These are phyloP conservation scores for Ophiocordyceps camponoti-leonardi DNA, from an alignment of 2,329 filamentous ascomycete genomes.

Conservation along the genomic window DNA sequence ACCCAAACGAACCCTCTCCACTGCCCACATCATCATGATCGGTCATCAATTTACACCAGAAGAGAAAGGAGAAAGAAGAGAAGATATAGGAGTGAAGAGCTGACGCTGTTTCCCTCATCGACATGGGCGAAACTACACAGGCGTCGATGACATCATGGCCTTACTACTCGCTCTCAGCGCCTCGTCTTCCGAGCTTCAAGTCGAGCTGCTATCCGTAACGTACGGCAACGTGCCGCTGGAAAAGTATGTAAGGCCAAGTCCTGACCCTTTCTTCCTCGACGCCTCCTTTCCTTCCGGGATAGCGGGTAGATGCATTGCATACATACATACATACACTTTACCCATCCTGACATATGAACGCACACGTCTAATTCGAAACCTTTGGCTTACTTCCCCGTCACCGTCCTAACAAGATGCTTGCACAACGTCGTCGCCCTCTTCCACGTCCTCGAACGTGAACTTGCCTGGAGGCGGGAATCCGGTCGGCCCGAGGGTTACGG, in stretches of 20 bases:
- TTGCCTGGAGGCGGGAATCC: conserved; percentile 59
- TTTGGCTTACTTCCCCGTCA: neutral
- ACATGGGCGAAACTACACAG: conserved; percentile 14
- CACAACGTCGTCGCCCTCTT: conserved; percentile 83
- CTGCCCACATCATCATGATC: too few species aligned
- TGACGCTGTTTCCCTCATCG: neutral
- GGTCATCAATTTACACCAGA: too few species aligned
- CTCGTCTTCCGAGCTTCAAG: conserved; percentile 66
- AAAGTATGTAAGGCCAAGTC: conserved; percentile 37
- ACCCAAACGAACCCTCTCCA: neutral
- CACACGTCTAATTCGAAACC: too few species aligned
- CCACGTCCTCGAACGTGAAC: conserved; percentile 78
- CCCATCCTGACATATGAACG: neutral
- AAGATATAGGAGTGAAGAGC: neutral
- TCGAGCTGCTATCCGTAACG: conserved; percentile 73
- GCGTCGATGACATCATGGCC: conserved; percentile 82
- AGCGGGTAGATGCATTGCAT: neutral
- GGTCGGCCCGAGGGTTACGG: conserved; percentile 56
- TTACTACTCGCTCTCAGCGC: conserved; percentile 75
- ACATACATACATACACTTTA: neutral
- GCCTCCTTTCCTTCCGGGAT: too few species aligned
- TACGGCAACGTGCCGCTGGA: conserved; percentile 87
- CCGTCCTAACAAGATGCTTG: conserved; percentile 44
- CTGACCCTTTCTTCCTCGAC: too few species aligned
- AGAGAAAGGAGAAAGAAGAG: too few species aligned